A percentile compares a stretch with the other conserved stretches of the same genome.
These are phyloP conservation scores for Vigna trinervia DNA, from an alignment of 306 rosid genomes.

Conservation along the genomic window DNA sequence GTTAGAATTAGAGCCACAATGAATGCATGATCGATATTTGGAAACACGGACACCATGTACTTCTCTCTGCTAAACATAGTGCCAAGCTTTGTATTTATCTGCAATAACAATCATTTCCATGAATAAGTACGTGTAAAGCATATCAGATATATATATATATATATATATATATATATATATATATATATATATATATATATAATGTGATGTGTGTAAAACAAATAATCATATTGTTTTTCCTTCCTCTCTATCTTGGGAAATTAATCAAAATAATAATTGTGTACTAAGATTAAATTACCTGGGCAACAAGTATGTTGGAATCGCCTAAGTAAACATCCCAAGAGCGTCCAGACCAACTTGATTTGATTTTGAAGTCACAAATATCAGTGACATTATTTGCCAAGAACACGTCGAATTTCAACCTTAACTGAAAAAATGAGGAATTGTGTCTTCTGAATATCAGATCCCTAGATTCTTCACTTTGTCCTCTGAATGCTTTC, in stretches of 20 bases:
- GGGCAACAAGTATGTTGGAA: conserved; percentile 52
- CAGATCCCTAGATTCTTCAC: conserved; percentile 46
- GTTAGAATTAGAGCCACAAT: conserved; percentile 50
- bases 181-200: too few species aligned
- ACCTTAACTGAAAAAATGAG: conserved; percentile 46
- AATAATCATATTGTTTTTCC: too few species aligned
- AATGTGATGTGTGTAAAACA: too few species aligned
- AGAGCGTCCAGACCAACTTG: conserved; percentile 44
- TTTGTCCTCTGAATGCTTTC: conserved; percentile 62
- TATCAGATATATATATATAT: too few species aligned
- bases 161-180: too few species aligned
- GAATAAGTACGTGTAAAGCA: too few species aligned
- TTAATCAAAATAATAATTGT: too few species aligned
- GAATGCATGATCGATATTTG: conserved; percentile 57
- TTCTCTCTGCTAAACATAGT: conserved; percentile 43
- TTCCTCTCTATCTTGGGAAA: too few species aligned
- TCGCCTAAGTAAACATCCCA: conserved; percentile 55
- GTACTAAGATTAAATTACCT: conserved; percentile 23
- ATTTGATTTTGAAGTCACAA: conserved; percentile 59
- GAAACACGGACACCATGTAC: conserved; percentile 47
- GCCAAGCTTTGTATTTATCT: conserved; percentile 51
- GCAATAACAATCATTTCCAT: conserved; percentile 8
- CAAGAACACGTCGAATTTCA: conserved; percentile 55
- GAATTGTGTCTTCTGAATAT: conserved; percentile 46
- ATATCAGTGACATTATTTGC: conserved; percentile 44